phyloP scores from a whole-genome alignment of 2,329 filamentous ascomycete genomes.

The Orbilia brochopaga region DNA sequence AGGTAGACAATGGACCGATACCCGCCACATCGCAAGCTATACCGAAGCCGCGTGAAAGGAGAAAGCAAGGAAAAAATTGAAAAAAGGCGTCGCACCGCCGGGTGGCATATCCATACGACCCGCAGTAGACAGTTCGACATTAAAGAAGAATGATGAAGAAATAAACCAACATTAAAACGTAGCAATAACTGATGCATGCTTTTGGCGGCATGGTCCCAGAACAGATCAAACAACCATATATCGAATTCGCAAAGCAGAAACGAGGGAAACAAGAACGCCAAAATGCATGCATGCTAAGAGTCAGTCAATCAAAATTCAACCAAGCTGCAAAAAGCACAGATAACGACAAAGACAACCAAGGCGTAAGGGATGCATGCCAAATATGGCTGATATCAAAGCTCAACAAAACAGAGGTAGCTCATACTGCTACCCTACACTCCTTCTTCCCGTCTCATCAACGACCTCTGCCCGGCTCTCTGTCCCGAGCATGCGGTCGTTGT shows the following conservation, averaged over 20 bases:
- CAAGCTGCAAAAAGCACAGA: not conserved
- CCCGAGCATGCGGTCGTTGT: conserved; percentile 35
- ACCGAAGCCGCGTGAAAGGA: not conserved
- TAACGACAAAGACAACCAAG: not conserved
- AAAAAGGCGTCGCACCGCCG: too few species aligned
- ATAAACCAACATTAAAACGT: not conserved
- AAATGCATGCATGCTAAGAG: conserved; percentile 3
- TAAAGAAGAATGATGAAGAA: not conserved
- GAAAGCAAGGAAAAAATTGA: not conserved
- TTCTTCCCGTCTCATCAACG: conserved; percentile 26
- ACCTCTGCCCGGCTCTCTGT: conserved; percentile 47
- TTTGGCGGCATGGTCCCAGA: not conserved
- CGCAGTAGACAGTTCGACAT: not conserved
- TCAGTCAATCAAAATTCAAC: not conserved
- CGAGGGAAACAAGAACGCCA: not conserved
- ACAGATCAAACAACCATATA: conserved; percentile 4
- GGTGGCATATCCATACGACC: too few species aligned
- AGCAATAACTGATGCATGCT: not conserved
- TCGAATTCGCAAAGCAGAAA: too few species aligned
- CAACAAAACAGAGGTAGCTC: not conserved
- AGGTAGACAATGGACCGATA: not conserved
- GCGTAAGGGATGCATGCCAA: not conserved
- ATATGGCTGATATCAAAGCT: not conserved
- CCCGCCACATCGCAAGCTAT: too few species aligned
- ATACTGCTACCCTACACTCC: conserved; percentile 14